phyloP scores from a whole-genome alignment of 495 filamentous ascomycete genomes.

The Tetracladium setigerum region DNA sequence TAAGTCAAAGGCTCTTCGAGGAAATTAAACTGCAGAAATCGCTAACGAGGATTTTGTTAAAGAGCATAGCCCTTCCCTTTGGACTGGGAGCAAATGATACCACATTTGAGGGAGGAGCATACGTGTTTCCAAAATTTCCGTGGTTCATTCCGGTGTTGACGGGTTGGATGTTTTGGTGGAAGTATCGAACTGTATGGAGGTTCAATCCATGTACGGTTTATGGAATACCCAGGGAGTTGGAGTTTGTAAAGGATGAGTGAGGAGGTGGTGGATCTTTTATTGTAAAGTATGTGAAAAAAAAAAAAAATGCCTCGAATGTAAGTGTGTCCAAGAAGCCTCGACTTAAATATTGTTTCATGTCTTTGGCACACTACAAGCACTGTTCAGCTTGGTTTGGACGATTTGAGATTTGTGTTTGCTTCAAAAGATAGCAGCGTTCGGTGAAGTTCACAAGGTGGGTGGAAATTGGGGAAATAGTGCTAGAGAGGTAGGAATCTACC shows the following conservation, averaged over 20 bases:
- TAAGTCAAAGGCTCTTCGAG: not conserved
- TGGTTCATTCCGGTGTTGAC: slow-evolving; percentile 2
- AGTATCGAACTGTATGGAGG: slow-evolving; percentile 3
- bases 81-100: not conserved
- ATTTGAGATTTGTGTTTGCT: too few species aligned
- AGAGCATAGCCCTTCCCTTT: not conserved
- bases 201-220: slow-evolving; percentile 8
- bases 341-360: too few species aligned
- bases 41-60: not conserved
- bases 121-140: slow-evolving; percentile 4
- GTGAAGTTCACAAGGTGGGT: too few species aligned
- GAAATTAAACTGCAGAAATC: not conserved
- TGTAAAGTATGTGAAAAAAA: too few species aligned
- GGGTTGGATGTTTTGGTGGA: not conserved
- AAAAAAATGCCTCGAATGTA: too few species aligned
- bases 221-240: slow-evolving; percentile 2
- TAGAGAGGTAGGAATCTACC: too few species aligned
- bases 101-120: slow-evolving; percentile 6
- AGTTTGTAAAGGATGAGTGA: slow-evolving; percentile 2
- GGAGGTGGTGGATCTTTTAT: too few species aligned
- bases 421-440: too few species aligned
- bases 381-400: too few species aligned
- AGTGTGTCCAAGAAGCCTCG: too few species aligned
- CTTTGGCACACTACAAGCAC: too few species aligned
- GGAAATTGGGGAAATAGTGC: too few species aligned